phyloP scores from a whole-genome alignment of 2,329 filamentous ascomycete genomes.

The Sporothrix globosa region DNA sequence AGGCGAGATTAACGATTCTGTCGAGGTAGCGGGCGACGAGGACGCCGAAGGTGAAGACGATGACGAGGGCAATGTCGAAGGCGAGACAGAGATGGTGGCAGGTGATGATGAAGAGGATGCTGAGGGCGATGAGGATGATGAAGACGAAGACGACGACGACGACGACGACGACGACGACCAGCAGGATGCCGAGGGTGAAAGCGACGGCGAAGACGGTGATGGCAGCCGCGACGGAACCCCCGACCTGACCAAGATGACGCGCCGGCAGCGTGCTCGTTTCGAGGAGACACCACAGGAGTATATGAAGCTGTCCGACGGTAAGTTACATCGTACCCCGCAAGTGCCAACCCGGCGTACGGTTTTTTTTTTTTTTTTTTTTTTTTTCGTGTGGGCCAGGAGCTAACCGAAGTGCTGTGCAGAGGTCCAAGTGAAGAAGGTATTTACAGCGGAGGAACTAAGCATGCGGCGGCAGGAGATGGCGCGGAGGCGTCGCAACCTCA shows the following conservation, averaged over 20 bases:
- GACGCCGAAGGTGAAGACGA: constrained; percentile 29
- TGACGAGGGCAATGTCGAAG: constrained; percentile 50
- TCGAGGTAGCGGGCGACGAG: constrained; percentile 42
- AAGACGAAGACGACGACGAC: constrained; percentile 44
- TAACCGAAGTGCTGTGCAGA: constrained; percentile 45
- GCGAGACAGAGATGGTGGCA: constrained; percentile 41
- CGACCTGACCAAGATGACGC: constrained; percentile 63
- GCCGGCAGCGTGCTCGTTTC: constrained; percentile 62
- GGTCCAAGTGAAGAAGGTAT: constrained; percentile 65
- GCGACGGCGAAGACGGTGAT: constrained; percentile 47
- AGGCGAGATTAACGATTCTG: constrained; percentile 53
- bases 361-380: not conserved
- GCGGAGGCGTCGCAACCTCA: constrained; percentile 63
- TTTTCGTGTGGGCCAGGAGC: not conserved
- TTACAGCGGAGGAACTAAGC: constrained; percentile 64
- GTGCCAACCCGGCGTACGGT: not conserved
- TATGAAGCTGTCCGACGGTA: constrained; percentile 65
- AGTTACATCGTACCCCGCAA: constrained; percentile 36
- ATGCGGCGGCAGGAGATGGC: constrained; percentile 67
- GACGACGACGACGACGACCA: constrained; percentile 49
- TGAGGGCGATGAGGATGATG: constrained; percentile 46
- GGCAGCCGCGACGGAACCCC: constrained; percentile 56
- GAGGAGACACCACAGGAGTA: constrained; percentile 57
- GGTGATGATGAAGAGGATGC: constrained; percentile 45
- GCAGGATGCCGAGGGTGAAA: constrained; percentile 46